phyloP scores from a whole-genome alignment of 1,284 basidiomycete species.

The Naganishia liquefaciens region DNA sequence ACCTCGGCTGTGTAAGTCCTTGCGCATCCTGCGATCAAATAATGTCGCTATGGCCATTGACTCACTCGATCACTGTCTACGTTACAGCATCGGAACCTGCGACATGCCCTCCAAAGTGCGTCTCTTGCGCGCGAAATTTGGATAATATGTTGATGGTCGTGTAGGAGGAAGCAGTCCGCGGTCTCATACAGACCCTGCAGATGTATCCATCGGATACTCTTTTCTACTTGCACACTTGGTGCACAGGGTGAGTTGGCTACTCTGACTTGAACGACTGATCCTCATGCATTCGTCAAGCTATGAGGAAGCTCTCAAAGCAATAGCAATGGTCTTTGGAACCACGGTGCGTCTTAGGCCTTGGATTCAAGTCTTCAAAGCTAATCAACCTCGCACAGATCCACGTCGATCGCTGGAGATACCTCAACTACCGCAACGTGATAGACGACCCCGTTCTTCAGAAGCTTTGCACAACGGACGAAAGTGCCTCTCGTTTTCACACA shows the following conservation, averaged over 20 bases:
- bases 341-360: conserved; percentile 55
- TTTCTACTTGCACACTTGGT: conserved; percentile 92
- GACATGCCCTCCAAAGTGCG: conserved; percentile 72
- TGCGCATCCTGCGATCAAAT: not conserved
- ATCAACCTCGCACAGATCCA: conserved; percentile 64
- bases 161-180: conserved; percentile 67
- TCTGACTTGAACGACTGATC: not conserved
- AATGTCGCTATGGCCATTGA: not conserved
- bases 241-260: conserved; percentile 65
- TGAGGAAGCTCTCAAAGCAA: conserved; percentile 75
- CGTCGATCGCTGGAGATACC: conserved; percentile 80
- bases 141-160: not conserved
- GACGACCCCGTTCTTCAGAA: conserved; percentile 65
- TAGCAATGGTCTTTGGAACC: conserved; percentile 65
- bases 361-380: not conserved
- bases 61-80: conserved; percentile 16
- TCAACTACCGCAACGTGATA: conserved; percentile 59
- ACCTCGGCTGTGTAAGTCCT: conserved; percentile 57
- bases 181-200: conserved; percentile 68
- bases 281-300: conserved; percentile 54
- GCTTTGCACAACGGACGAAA: conserved; percentile 65
- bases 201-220: conserved; percentile 65
- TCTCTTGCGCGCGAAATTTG: conserved; percentile 1
- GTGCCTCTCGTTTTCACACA: conserved; percentile 78
- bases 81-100: conserved; percentile 57